phyloP scores from a whole-genome alignment of 2,329 filamentous ascomycete species.

The Ophiosphaerella herpotricha region DNA sequence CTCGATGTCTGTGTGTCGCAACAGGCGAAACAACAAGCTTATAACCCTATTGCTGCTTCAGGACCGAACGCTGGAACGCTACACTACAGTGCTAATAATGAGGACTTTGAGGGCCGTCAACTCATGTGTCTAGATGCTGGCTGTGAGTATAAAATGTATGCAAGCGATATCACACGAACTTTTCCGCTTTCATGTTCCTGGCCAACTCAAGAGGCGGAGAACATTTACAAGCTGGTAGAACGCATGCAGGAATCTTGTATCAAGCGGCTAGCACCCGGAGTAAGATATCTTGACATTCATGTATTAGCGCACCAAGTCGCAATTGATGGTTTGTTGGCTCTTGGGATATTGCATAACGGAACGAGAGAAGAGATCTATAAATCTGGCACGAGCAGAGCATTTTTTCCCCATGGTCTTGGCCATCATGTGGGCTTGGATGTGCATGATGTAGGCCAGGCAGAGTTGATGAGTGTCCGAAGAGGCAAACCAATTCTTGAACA shows the following conservation, averaged over 20 bases:
- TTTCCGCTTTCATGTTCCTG: slow-evolving; percentile 78
- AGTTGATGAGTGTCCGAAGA: slow-evolving; percentile 39
- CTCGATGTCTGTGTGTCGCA: slow-evolving; percentile 71
- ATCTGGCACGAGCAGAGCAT: slow-evolving; percentile 80
- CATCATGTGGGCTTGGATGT: slow-evolving; percentile 94
- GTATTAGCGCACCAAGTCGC: slow-evolving; percentile 73
- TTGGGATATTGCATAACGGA: slow-evolving; percentile 74
- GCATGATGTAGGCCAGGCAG: slow-evolving; percentile 64
- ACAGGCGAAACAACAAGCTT: slow-evolving; percentile 79
- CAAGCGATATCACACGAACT: slow-evolving; percentile 86
- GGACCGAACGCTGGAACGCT: slow-evolving; percentile 82
- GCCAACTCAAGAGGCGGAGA: slow-evolving; percentile 66
- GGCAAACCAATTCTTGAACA: slow-evolving; percentile 28
- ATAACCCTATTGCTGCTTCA: slow-evolving; percentile 84
- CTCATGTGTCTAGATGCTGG: slow-evolving; percentile 86
- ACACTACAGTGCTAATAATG: slow-evolving; percentile 84
- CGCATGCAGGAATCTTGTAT: slow-evolving; percentile 82
- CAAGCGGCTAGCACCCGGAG: slow-evolving; percentile 68
- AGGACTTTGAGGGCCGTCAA: slow-evolving; percentile 69
- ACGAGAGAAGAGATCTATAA: slow-evolving; percentile 72
- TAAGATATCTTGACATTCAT: slow-evolving; percentile 73
- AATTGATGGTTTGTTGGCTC: slow-evolving; percentile 68
- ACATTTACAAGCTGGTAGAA: slow-evolving; percentile 77
- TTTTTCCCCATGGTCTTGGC: slow-evolving; percentile 89
- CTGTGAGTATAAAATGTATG: slow-evolving; percentile 83